Evolutionary conservation across 139 green algal genomes (phyloP).

Genomic region (Micractinium conductrix): DNA sequence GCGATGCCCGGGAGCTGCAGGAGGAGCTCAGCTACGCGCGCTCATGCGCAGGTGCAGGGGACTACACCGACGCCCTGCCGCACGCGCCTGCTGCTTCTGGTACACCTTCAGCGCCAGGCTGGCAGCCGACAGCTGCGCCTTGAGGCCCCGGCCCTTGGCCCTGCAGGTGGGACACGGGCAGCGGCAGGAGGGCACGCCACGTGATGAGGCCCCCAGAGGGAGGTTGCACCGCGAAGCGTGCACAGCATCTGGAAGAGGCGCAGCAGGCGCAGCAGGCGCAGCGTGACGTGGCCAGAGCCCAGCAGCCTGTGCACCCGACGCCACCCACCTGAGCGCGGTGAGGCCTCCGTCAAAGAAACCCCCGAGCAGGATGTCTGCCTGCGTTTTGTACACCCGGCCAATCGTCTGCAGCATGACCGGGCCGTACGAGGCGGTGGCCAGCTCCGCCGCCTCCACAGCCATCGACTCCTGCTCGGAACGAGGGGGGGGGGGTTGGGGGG

Average conservation of each 20-base stretch:
- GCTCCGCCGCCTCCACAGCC: slow-evolving; percentile 60
- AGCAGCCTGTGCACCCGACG: neutral
- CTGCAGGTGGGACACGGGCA: slow-evolving; percentile 2
- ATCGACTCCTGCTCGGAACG: slow-evolving; percentile 57
- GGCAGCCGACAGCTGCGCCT: slow-evolving; percentile 61
- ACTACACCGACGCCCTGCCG: no score
- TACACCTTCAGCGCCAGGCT: slow-evolving; percentile 77
- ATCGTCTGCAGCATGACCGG: slow-evolving; percentile 86
- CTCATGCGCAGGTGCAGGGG: no score
- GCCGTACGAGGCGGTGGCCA: slow-evolving; percentile 81
- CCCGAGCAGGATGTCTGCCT: slow-evolving; percentile 76
- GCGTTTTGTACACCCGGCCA: slow-evolving; percentile 80
- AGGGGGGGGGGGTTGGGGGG: neutral
- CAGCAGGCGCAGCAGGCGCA: no score
- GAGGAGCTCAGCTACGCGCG: no score
- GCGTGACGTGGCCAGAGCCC: neutral
- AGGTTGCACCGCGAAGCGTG: no score
- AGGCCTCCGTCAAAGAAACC: slow-evolving; percentile 66
- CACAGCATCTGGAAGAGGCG: neutral
- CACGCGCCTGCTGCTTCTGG: slow-evolving; percentile 67
- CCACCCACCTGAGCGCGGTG: slow-evolving; percentile 45
- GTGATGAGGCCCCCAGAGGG: no score
- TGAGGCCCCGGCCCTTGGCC: slow-evolving; percentile 65
- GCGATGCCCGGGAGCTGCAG: no score
- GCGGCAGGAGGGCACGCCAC: no score